Conservation (phyloP, 805 yeast genomes). For the Metschnikowia arizonensis region DNA sequence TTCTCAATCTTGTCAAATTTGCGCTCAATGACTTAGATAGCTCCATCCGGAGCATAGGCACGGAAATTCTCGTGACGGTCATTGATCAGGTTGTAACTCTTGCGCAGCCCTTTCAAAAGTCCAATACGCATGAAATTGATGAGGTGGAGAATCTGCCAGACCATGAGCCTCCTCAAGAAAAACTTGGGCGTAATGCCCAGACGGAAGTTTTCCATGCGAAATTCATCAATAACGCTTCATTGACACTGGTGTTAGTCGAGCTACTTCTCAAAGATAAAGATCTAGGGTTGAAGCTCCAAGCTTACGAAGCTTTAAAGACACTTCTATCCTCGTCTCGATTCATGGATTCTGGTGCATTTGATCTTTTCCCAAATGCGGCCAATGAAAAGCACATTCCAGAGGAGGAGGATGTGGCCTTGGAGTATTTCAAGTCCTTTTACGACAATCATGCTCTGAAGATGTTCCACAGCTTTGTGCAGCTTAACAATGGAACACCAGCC, state of each 20-base stretch:
- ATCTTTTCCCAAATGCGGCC: conserved; percentile 9
- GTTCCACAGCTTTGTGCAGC: conserved; percentile 46
- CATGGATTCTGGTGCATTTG: conserved; percentile 7
- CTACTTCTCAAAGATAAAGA: conserved; percentile 60
- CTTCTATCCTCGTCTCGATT: conserved; percentile 53
- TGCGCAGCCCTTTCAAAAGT: conserved; percentile 37
- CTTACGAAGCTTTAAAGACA: conserved; percentile 75
- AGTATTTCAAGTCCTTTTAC: conserved; percentile 60
- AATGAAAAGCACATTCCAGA: conserved; percentile 7
- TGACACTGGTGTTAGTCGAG: conserved; percentile 52
- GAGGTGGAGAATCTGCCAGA: conserved; percentile 23
- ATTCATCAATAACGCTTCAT: conserved; percentile 54
- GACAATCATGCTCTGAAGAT: conserved; percentile 54
- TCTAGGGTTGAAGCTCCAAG: conserved; percentile 74
- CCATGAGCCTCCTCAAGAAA: not conserved
- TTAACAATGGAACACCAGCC: conserved; percentile 16
- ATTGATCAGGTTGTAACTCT: conserved; percentile 79
- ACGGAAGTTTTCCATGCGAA: conserved; percentile 25
- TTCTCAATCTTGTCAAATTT: conserved; percentile 65
- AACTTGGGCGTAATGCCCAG: conserved; percentile 11
- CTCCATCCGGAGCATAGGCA: conserved; percentile 61
- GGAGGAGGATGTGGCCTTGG: conserved; percentile 26
- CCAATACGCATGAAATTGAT: conserved; percentile 15
- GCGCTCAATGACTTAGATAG: conserved; percentile 55
- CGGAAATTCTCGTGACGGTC: conserved; percentile 74